These are phyloP conservation scores for Gossypium davidsonii DNA, from an alignment of 441 rosid genomes.

Conservation along the genomic window DNA sequence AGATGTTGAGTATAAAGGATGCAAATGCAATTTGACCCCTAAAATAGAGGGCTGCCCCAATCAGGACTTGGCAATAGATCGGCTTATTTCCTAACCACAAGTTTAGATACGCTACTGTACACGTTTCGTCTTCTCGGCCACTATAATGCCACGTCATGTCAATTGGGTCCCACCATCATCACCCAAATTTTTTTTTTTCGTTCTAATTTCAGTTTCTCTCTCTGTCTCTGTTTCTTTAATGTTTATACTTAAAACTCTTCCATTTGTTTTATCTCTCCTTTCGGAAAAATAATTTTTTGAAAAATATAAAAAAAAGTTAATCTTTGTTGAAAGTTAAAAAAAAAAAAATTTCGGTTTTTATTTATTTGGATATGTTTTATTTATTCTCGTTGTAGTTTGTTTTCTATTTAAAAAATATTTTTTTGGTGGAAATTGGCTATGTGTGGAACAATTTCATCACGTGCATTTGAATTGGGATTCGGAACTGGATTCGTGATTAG, in stretches of 20 bases:
- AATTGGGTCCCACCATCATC: slow-evolving; percentile 6
- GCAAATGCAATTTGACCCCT: background rate
- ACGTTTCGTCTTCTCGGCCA: slow-evolving; percentile 46
- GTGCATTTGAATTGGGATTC: slow-evolving; percentile 25
- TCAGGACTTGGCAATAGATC: slow-evolving; percentile 36
- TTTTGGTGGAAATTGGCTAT: slow-evolving; percentile 42
- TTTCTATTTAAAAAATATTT: background rate
- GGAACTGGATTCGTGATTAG: slow-evolving; percentile 23
- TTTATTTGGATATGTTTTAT: slow-evolving; percentile 1
- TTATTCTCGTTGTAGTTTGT: background rate
- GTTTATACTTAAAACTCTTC: background rate
- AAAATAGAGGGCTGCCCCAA: slow-evolving; percentile 20
- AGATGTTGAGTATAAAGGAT: background rate
- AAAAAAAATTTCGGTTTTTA: background rate
- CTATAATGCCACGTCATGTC: slow-evolving; percentile 18
- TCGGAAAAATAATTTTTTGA: background rate
- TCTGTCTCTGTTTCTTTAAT: slow-evolving; percentile 12
- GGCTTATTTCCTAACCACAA: slow-evolving; percentile 44
- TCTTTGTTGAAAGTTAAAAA: background rate
- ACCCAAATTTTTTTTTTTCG: background rate
- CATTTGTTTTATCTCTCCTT: background rate
- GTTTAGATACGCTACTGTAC: slow-evolving; percentile 35
- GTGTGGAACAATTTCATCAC: slow-evolving; percentile 35
- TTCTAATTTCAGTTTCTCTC: background rate
- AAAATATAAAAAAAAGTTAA: background rate